Percentiles rank a stretch among this genome's conserved stretches.
Evolutionary conservation across 495 filamentous ascomycete genomes (phyloP).

Genomic region (Penicillium fimorum): DNA sequence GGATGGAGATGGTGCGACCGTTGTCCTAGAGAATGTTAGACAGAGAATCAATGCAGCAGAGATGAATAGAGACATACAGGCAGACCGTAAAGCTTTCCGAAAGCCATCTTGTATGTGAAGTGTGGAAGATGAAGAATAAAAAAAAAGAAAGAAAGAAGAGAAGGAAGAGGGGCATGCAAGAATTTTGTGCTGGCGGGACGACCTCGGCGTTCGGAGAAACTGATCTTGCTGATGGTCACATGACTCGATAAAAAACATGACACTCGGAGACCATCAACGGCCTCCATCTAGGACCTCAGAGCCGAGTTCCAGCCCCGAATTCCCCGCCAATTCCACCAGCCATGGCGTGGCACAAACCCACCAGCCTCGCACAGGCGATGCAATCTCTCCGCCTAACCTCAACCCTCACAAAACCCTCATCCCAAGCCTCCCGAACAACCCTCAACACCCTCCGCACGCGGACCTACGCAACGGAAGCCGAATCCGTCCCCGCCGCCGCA

Average conservation of each 20-base stretch:
- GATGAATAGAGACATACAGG: constrained; percentile 56
- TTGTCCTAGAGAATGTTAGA: constrained; percentile 61
- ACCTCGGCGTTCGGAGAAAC: constrained; percentile 8
- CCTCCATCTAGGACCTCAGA: constrained; percentile 1
- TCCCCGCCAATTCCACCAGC: constrained; percentile 5
- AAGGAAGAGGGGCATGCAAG: constrained; percentile 35
- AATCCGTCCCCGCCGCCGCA: constrained; percentile 20
- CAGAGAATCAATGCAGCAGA: constrained; percentile 7
- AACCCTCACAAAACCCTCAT: constrained; percentile 18
- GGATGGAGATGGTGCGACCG: constrained; percentile 81
- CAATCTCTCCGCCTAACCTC: constrained; percentile 33
- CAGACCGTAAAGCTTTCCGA: constrained; percentile 94
- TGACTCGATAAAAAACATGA: constrained; percentile 25
- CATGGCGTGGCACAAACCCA: constrained; percentile 42
- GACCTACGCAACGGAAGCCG: constrained; percentile 32
- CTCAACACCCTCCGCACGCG: constrained; percentile 22
- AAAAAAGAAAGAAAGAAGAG: constrained; percentile 32
- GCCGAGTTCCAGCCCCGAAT: background rate
- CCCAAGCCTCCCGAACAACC: constrained; percentile 10
- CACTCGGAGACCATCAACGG: constrained; percentile 5
- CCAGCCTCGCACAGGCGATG: constrained; percentile 41
- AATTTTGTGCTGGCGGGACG: constrained; percentile 39
- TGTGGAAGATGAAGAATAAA: constrained; percentile 33
- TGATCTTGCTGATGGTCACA: constrained; percentile 7
- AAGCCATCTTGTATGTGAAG: constrained; percentile 65